A percentile compares a stretch with the other conserved stretches of the same genome.
phyloP scores from a whole-genome alignment of 495 filamentous ascomycete species.

The Viridothelium virens region DNA sequence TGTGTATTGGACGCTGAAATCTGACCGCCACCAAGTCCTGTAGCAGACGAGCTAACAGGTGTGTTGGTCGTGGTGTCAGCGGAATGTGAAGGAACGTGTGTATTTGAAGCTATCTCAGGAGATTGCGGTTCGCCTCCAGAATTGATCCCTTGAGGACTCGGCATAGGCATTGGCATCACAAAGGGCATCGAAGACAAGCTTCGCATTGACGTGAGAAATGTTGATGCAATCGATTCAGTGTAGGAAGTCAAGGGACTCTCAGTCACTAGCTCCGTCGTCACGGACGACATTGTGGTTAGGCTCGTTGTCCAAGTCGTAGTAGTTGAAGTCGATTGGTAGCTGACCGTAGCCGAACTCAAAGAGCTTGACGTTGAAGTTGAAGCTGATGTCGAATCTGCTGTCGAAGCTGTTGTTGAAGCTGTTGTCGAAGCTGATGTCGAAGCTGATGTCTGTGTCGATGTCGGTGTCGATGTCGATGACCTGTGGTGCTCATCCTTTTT shows the following conservation, averaged over 20 bases:
- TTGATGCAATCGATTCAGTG: neutral
- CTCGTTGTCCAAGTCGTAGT: slow-evolving; percentile 9
- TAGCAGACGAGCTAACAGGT: too few relatives aligned
- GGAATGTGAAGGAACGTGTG: neutral
- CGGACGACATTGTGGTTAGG: neutral
- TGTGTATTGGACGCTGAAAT: too few relatives aligned
- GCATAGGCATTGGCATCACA: neutral
- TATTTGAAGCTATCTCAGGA: neutral
- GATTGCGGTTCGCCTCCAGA: neutral
- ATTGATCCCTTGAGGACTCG: neutral
- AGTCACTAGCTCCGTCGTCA: neutral
- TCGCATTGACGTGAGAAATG: neutral
- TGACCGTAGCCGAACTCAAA: neutral
- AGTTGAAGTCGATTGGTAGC: neutral
- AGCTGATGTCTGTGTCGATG: neutral
- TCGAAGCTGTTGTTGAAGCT: too few relatives aligned
- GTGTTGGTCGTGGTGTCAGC: too few relatives aligned
- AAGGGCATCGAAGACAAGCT: neutral
- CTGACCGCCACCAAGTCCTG: too few relatives aligned
- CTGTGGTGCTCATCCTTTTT: neutral
- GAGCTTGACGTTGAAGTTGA: neutral
- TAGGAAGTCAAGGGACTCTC: too few relatives aligned
- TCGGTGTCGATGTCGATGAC: neutral
- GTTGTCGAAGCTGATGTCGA: too few relatives aligned
- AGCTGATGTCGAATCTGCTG: neutral